These are phyloP conservation scores for Cytospora paraplurivora DNA, from an alignment of 2,329 filamentous ascomycete species.

Conservation along the genomic window DNA sequence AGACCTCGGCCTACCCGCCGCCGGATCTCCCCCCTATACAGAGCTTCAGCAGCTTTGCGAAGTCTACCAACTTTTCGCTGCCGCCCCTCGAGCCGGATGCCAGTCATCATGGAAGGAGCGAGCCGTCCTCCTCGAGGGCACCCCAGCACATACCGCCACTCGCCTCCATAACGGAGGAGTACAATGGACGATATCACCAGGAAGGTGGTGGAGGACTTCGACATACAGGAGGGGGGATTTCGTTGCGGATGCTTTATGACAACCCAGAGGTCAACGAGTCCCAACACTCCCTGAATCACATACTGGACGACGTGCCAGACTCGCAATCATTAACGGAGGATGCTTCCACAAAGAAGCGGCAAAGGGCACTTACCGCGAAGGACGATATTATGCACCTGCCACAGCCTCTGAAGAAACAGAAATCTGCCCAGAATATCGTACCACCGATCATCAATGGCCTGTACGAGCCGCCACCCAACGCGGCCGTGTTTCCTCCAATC, in stretches of 20 bases:
- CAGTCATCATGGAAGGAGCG: conserved; percentile 39
- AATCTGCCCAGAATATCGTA: conserved; percentile 54
- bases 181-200: conserved; percentile 22
- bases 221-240: conserved; percentile 27
- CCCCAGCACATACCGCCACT: conserved; percentile 34
- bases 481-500: conserved; percentile 65
- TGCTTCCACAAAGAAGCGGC: conserved; percentile 56
- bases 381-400: conserved; percentile 67
- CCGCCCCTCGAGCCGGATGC: conserved; percentile 56
- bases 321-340: conserved; percentile 36
- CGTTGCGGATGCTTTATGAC: conserved; percentile 46
- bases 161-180: conserved; percentile 28
- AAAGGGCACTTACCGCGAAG: conserved; percentile 49
- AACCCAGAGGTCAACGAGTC: conserved; percentile 43
- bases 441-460: conserved; percentile 68
- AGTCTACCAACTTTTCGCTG: conserved; percentile 48
- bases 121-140: conserved; percentile 36
- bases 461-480: conserved; percentile 62
- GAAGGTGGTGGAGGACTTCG: conserved; percentile 19
- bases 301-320: conserved; percentile 49
- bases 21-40: conserved; percentile 59
- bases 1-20: conserved; percentile 42
- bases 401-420: conserved; percentile 66
- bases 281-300: conserved; percentile 48
- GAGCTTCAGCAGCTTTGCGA: conserved; percentile 45